phyloP scores from a whole-genome alignment of 1,139 yeast genomes.

The Pichia sp. region DNA sequence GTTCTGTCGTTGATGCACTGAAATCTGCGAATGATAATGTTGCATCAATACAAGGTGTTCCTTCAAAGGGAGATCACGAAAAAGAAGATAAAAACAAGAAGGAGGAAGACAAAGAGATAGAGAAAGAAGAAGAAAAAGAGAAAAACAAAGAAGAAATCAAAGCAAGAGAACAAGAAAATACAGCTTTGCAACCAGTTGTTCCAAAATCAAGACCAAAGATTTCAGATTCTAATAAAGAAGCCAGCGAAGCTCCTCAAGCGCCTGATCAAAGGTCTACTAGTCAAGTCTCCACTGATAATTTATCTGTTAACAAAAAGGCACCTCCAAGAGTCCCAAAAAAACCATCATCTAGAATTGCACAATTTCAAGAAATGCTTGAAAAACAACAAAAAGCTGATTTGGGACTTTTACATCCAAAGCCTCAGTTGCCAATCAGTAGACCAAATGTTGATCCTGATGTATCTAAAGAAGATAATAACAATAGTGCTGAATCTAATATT shows the following conservation, averaged over 20 bases:
- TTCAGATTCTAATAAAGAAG: too few species aligned
- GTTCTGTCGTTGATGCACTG: too few species aligned
- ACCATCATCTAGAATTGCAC: conserved; percentile 71
- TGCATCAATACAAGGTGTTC: too few species aligned
- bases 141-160: background rate
- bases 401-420: conserved; percentile 20
- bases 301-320: conserved; percentile 25
- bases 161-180: background rate
- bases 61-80: too few species aligned
- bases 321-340: conserved; percentile 74
- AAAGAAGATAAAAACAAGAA: too few species aligned
- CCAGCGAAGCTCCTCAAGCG: too few species aligned
- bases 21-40: too few species aligned
- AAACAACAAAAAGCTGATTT: conserved; percentile 35
- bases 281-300: too few species aligned
- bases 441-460: conserved; percentile 9
- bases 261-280: background rate
- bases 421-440: conserved; percentile 12
- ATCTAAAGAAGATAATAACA: background rate
- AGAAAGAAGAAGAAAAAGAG: background rate
- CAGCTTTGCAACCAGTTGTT: background rate
- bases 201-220: conserved; percentile 1
- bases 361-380: conserved; percentile 67
- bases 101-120: too few species aligned
- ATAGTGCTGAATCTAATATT: conserved; percentile 6